These are phyloP conservation scores for Aspergillus novoparasiticus DNA, from an alignment of 2,329 filamentous ascomycete species.

Conservation along the genomic window DNA sequence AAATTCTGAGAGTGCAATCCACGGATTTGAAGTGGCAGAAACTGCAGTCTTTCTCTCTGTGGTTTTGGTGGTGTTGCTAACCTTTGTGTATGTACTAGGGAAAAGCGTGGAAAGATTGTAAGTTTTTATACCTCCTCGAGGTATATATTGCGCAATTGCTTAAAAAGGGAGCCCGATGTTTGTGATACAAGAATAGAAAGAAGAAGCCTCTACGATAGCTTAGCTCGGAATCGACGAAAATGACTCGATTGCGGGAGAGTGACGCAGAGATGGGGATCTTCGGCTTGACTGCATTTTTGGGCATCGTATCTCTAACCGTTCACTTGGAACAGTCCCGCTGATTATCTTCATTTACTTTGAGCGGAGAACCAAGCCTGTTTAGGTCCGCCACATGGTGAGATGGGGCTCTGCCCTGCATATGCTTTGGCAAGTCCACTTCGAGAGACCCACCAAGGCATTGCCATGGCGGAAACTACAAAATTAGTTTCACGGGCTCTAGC, in stretches of 20 bases:
- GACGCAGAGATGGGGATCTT: constrained; percentile 25
- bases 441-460: constrained; percentile 3
- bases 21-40: not conserved
- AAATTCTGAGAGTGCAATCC: not conserved
- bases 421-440: constrained; percentile 4
- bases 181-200: constrained; percentile 17
- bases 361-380: constrained; percentile 2
- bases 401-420: constrained; percentile 16
- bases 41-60: not conserved
- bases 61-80: not conserved
- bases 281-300: constrained; percentile 13
- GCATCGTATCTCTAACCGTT: constrained; percentile 5
- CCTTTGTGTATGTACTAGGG: constrained; percentile 7
- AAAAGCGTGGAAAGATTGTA: not conserved
- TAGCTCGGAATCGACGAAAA: constrained; percentile 12
- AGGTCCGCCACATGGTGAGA: constrained; percentile 15
- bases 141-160: not conserved
- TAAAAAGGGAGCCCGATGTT: constrained; percentile 7
- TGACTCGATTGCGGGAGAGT: constrained; percentile 2
- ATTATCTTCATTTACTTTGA: constrained; percentile 7
- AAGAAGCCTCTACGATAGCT: constrained; percentile 5
- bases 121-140: constrained; percentile 18
- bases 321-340: constrained; percentile 7
- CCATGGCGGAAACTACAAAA: constrained; percentile 6
- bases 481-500: constrained; percentile 9